Base-by-base conservation (phyloP, 805 yeast genomes). In the Yarrowia deformans region DNA sequence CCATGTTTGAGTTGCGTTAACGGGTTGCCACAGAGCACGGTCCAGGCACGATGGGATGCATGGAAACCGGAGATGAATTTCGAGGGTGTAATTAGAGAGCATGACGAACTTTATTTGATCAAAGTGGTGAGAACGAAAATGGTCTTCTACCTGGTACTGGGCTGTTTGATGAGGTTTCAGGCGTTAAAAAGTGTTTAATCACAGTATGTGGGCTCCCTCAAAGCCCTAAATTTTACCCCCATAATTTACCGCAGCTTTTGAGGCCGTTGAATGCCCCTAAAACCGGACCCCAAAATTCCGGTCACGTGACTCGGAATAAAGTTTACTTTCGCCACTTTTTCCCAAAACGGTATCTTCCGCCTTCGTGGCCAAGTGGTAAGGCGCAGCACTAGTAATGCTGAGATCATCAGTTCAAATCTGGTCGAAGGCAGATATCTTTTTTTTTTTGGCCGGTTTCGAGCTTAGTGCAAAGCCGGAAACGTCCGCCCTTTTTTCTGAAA, bases 321-420 rank as follows among this genome's bases (percentile, higher is more conserved):
- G 23, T 32, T 32, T 49, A 23, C 8, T 9, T 1, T 18, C 13
- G 23, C 60, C 35, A 19, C 34, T 16, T 37, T 40, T 39, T 19
- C 14, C 23, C 8, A 23, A 12, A 54, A 18, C 4, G 4, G 5
- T 10, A 55, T 13, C 2, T 19, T 8, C 39, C 6, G 69, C 67
- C 69, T 67, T 52, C 68, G 68, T 63, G 68, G 68, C 68, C 68
- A 63, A 63, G 68, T 63, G 68, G 68, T 63, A 63, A 63, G 68
- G 68, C 68, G 68, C 68, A 12, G 68, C 68, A 63, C 68, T 63
- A 63, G 68, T 63, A 63, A 63, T 63, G 68, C 68, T 12, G 68
- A 63, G 68, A 63, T 63, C 68, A 49, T 63, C 68, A 63, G 68
- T 63, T 67, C 69, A 67, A 67, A 55, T 52, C 67, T 58, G 69